These are phyloP conservation scores for Mikania micrantha DNA, from an alignment of 129 eudicot genomes.

Conservation along the genomic window DNA sequence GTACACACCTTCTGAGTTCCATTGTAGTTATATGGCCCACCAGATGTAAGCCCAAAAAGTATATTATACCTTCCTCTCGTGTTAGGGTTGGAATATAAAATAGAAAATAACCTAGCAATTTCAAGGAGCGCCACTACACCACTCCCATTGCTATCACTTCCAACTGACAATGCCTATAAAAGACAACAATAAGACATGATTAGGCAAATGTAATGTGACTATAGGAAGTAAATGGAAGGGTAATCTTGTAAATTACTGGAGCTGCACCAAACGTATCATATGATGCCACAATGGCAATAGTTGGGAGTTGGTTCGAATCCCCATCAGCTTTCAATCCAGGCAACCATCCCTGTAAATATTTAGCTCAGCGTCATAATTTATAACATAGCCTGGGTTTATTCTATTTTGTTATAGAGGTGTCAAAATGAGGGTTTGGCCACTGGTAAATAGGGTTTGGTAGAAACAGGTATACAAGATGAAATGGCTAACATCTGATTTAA, in stretches of 20 bases:
- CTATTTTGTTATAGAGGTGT: not conserved
- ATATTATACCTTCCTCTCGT: conserved; percentile 92
- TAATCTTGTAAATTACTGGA: conserved; percentile 50
- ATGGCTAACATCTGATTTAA: not conserved
- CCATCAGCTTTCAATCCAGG: conserved; percentile 89
- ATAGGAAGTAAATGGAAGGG: conserved; percentile 10
- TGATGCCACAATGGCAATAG: conserved; percentile 96
- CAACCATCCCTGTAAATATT: conserved; percentile 78
- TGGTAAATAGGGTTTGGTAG: not conserved
- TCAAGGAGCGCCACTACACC: conserved; percentile 94
- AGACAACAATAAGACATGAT: not conserved
- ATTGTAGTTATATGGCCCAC: conserved; percentile 97
- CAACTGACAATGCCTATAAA: conserved; percentile 75
- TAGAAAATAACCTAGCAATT: conserved; percentile 84
- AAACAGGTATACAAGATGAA: not conserved
- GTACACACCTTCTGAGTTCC: conserved; percentile 83
- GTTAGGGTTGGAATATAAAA: conserved; percentile 80
- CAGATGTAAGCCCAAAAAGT: conserved; percentile 96
- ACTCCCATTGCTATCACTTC: conserved; percentile 98
- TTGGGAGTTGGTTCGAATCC: conserved; percentile 86
- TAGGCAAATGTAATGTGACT: not conserved
- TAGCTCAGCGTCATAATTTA: not conserved
- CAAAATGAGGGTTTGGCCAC: not conserved
- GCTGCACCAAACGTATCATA: conserved; percentile 99
- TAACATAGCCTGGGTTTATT: not conserved